Conservation (phyloP, 768 basidiomycete genomes). For the Rhizopogon rudus region DNA sequence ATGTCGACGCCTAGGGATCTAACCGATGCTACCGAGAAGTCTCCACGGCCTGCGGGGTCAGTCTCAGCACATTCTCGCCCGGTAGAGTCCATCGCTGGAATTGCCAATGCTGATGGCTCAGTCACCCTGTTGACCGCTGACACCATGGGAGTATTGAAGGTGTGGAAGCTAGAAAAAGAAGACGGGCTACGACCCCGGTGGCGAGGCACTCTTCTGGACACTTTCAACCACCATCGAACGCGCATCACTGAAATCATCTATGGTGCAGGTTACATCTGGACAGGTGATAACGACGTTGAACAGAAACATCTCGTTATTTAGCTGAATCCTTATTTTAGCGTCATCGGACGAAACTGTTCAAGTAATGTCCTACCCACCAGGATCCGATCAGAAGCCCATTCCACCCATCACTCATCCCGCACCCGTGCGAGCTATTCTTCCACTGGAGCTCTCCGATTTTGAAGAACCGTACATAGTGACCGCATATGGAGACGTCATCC, state of each 20-base stretch:
- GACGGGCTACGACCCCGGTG: conserved; percentile 38
- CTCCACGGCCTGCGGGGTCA: conserved; percentile 54
- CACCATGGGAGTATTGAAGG: conserved; percentile 85
- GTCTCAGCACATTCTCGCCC: conserved; percentile 87
- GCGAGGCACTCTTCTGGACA: conserved; percentile 45
- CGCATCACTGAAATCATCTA: conserved; percentile 70
- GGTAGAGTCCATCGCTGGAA: conserved; percentile 72
- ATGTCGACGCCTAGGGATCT: conserved; percentile 53
- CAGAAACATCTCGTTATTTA: not conserved
- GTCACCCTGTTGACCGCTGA: conserved; percentile 77
- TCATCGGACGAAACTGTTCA: conserved; percentile 87
- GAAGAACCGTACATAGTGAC: conserved; percentile 74
- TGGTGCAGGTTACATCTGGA: conserved; percentile 80
- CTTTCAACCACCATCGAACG: conserved; percentile 73
- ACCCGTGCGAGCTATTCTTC: conserved; percentile 71
- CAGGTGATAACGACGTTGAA: conserved; percentile 43
- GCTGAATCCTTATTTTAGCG: conserved; percentile 38
- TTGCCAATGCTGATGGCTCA: conserved; percentile 36
- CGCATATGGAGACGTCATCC: conserved; percentile 78
- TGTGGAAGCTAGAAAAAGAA: conserved; percentile 63
- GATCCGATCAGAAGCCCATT: conserved; percentile 30
- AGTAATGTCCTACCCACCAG: conserved; percentile 42
- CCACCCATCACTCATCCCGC: conserved; percentile 55
- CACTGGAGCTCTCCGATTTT: conserved; percentile 58
- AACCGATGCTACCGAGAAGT: conserved; percentile 35